Percentiles rank a stretch among this genome's conserved stretches.
Evolutionary conservation across 106 monocot genomes (phyloP).

Genomic region (Phalaenopsis aphrodite): DNA sequence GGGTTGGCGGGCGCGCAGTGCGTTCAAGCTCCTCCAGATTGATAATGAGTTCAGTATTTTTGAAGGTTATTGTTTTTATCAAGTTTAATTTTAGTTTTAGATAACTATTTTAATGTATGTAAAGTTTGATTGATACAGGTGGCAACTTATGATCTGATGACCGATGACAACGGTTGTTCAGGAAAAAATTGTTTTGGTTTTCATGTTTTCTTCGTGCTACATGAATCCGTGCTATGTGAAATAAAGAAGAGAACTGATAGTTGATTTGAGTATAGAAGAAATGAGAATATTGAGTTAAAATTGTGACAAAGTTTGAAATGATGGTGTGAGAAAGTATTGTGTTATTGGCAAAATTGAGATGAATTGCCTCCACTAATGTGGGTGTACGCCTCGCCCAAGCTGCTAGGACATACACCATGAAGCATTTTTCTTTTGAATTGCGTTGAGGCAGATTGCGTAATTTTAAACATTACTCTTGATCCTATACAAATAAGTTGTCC

Average conservation of each 20-base stretch:
- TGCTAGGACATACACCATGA: too few relatives aligned
- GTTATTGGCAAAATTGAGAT: too few relatives aligned
- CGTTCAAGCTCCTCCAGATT: conserved; percentile 93
- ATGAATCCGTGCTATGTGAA: not conserved
- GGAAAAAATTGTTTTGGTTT: not conserved
- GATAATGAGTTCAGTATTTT: conserved; percentile 90
- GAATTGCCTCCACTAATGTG: too few relatives aligned
- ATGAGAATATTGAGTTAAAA: not conserved
- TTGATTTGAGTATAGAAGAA: not conserved
- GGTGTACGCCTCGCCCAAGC: too few relatives aligned
- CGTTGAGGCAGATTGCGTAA: too few relatives aligned
- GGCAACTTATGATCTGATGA: not conserved
- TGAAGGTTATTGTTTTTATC: conserved; percentile 22
- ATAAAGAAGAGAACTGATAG: not conserved
- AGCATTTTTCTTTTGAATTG: too few relatives aligned
- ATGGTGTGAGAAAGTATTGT: too few relatives aligned
- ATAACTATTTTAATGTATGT: not conserved
- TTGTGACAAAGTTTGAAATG: not conserved
- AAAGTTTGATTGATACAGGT: not conserved
- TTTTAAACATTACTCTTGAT: too few relatives aligned
- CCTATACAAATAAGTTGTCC: too few relatives aligned
- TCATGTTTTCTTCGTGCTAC: not conserved
- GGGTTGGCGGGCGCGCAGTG: conserved; percentile 87
- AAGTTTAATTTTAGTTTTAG: not conserved
- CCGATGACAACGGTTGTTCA: not conserved